Evolutionary conservation across 345 rosid species (phyloP), one percentile per base, ranked within the genome.

Genomic region (Euphorbia pulcherrima): DNA sequence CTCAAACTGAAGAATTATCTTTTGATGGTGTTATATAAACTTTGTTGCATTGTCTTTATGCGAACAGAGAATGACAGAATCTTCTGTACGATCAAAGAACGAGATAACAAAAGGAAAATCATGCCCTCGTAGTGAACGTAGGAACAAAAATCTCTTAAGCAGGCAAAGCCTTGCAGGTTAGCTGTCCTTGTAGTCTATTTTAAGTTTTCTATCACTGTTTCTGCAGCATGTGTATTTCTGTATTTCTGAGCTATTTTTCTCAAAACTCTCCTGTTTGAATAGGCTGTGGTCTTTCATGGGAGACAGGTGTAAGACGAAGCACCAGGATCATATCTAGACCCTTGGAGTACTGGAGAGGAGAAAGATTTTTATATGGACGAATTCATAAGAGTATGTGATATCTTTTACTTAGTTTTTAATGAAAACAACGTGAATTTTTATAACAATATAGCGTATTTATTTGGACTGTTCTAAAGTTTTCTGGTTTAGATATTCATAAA

Each of bases 321-420:
- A 91, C 97, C 41, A 83, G 99, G 80, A 86, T 91, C 56, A 86
- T 66, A 62, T 86, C 99, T 44, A 87, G 95, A 81, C 97, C 97
- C 69, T 83, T 94, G 62, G 95, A 90, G 78, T 89, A 74, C 71
- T 94, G 99, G 99, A 94, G 74, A 78, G 99, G 97, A n/a, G 99
- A 94, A 76, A 80, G 89, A 69, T 91, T 91, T 74, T 71, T 94
- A 60, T 91, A 82, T 60, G 99, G 97, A 12, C 97, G 99, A 20
- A 67, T 94, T 71, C 95, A 91, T 80, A 57, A 76, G 58, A 89
- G 99, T 94, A 78, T 87, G 97, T 75, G 47, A 54, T 51, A 65
- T 68, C 71, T n/a, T 35, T 30, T 44, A 1, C n/a, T 41, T 13
- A 26, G 51, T 60, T 20, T 0, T 26, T 10, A 30, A 6, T 16